Base-by-base conservation (phyloP, 2,329 filamentous ascomycete genomes). In the Macrophomina phaseolina region DNA sequence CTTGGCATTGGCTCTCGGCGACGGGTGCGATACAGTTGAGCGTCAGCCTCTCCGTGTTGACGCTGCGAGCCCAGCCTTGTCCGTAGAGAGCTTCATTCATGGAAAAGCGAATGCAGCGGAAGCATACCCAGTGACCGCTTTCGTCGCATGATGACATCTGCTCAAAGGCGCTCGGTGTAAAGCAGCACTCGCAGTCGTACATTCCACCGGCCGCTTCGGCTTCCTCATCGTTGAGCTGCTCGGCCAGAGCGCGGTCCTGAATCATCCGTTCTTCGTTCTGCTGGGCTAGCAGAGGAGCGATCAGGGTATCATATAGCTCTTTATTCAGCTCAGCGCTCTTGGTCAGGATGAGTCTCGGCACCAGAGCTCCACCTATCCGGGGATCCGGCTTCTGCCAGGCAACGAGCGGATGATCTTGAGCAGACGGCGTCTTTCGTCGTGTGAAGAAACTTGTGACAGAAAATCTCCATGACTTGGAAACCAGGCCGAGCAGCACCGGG, bases 51-150 rank as follows among this genome's bases (percentile, higher is more conserved):
- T 89, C 85, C 34, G 87, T 79, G 74, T 95, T 86, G 71, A 97
- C 90, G 72, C 88, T 95, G 67, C 91, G 89, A 60, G 88, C 87
- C 92, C 94, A 97, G 63, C 92, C 92, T 77, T 98, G 95, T 0
- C 95, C 95, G 75, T 97, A 98, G 0, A 98, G 82, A 1, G 94
- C 93, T 76, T 98, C 94, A 60, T 90, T 91, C 67, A 94, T 86
- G 11, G 93, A 90, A 70, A 91, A 88, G 69, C 90, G 90, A 61
- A 98, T 89, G 78, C 95, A 98, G 53, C 87, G 87, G 78, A 94
- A 90, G 79, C 92, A 95, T 65, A 94, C 84, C 74, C 91, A 86
- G 79, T 95, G 92, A 1, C 87, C 89, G 2, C 86, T 84, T 38
- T 83, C 78, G 73, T 86, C 86, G 80, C 92, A 95, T n/a, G 87